phyloP scores from a whole-genome alignment of 2,329 filamentous ascomycete species.

The Fusarium sp. region DNA sequence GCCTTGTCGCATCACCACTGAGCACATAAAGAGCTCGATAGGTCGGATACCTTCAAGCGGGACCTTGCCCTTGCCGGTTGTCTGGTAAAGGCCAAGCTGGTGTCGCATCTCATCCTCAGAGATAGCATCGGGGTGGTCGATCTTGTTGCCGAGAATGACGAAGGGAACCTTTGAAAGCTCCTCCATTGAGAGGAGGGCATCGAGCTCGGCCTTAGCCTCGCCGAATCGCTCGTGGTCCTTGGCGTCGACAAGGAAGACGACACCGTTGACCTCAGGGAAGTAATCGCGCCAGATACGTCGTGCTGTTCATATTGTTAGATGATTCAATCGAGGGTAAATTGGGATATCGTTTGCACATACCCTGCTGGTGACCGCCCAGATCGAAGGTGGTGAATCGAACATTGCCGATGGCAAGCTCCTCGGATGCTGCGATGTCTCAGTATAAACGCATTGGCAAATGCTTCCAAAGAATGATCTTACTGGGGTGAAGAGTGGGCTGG shows the following conservation, averaged over 20 bases:
- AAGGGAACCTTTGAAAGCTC: constrained; percentile 96
- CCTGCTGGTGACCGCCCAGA: constrained; percentile 92
- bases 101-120: constrained; percentile 95
- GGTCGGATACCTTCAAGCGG: constrained; percentile 91
- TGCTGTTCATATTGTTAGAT: constrained; percentile 63
- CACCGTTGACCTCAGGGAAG: constrained; percentile 95
- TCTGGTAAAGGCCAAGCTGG: constrained; percentile 93
- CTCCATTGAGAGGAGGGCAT: constrained; percentile 95
- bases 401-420: constrained; percentile 92
- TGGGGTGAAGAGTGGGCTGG: constrained; percentile 90
- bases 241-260: constrained; percentile 97
- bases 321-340: background rate
- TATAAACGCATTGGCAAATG: background rate
- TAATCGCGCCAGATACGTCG: constrained; percentile 97
- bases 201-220: constrained; percentile 97
- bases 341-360: constrained; percentile 55
- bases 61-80: constrained; percentile 95
- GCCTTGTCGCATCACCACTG: constrained; percentile 96
- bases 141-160: constrained; percentile 98
- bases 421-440: constrained; percentile 70
- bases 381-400: constrained; percentile 96
- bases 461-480: constrained; percentile 61
- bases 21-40: constrained; percentile 99
- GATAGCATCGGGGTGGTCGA: constrained; percentile 95
- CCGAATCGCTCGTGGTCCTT: constrained; percentile 95